Base-by-base conservation (phyloP, 176 grass and related monocot genomes). In the Zea luxurians region DNA sequence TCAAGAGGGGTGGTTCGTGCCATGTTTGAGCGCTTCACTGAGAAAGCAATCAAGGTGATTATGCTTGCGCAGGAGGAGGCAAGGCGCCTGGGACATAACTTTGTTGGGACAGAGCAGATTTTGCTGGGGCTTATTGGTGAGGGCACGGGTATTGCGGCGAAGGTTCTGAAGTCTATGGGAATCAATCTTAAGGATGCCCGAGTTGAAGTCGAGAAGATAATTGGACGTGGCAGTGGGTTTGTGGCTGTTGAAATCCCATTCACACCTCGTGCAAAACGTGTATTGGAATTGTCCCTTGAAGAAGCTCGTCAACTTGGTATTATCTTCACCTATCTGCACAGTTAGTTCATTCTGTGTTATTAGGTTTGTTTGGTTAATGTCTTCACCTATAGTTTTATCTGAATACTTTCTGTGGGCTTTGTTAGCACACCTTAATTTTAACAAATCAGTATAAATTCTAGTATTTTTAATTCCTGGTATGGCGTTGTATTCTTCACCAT, bases 181-280 rank as follows among this genome's bases (percentile, higher is more conserved):
- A 93, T 99, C 79, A 99, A 89, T 84, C 88, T 99, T 76, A 95
- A 99, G 81, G 96, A 99, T 90, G 96, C 96, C 3, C 86, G 96
- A 42, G 82, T 95, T 0, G 92, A 95, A 85, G 96, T 99, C 45
- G 96, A 99, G 55, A 99, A 95, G 81, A 87, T 93, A 13, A 99
- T 92, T 85, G 96, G 96, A 69, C 80, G 96, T 74, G 96, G 96
- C 15, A 92, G 85, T 62, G 96, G 96, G 46, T 99, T 99, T 89
- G 96, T 99, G 35, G 96, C 96, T 81, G 96, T 99, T 70, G 92
- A 99, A 75, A 95, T 99, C 78, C 92, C 96, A 75, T 99, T 99
- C 81, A 99, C 96, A 2, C 96, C 96, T 58, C 92, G 96, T 78
- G 96, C 96, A 81, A 99, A 99, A 62, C 89, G 92, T 62, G 88